phyloP scores from a whole-genome alignment of 495 filamentous ascomycete genomes.

The Venustampulla echinocandica region DNA sequence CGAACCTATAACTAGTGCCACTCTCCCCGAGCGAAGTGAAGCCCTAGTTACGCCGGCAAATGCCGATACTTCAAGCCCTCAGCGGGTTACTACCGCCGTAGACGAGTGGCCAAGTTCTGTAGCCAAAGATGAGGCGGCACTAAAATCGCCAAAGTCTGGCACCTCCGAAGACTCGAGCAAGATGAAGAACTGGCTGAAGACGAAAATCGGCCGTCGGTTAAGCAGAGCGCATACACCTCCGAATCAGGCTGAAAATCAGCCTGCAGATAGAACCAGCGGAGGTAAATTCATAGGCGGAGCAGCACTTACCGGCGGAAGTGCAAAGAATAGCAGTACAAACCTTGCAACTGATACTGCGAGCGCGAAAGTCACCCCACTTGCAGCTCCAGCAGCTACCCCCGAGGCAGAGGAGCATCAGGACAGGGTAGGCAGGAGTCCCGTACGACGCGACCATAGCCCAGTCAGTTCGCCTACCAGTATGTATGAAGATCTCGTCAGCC shows the following conservation, averaged over 20 bases:
- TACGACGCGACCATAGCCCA: neutral
- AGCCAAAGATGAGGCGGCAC: conserved; percentile 8
- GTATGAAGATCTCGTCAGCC: too few species aligned
- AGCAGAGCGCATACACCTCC: conserved; percentile 27
- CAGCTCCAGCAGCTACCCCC: neutral
- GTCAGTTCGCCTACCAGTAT: too few species aligned
- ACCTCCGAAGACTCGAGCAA: conserved; percentile 26
- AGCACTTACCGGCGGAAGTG: conserved; percentile 28
- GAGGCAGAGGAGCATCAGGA: neutral
- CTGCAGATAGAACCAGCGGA: conserved; percentile 19
- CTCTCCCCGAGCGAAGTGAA: conserved; percentile 1
- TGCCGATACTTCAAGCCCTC: conserved; percentile 21
- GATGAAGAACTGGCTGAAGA: conserved; percentile 55
- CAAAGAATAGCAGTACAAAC: conserved; percentile 27
- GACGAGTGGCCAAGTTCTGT: conserved; percentile 24
- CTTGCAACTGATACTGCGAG: conserved; percentile 18
- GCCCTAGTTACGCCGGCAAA: neutral
- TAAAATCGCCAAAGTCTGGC: conserved; percentile 15
- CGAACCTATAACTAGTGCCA: neutral
- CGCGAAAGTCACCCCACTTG: neutral
- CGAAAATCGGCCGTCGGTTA: conserved; percentile 38
- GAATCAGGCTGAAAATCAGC: conserved; percentile 23
- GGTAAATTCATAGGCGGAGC: conserved; percentile 46
- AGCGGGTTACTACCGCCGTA: conserved; percentile 17
- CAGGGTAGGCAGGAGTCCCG: neutral